A percentile compares a stretch with the other conserved stretches of the same genome.
These are phyloP conservation scores for Tubosaeta brunneosetosa DNA, from an alignment of 768 basidiomycete species.

Conservation along the genomic window DNA sequence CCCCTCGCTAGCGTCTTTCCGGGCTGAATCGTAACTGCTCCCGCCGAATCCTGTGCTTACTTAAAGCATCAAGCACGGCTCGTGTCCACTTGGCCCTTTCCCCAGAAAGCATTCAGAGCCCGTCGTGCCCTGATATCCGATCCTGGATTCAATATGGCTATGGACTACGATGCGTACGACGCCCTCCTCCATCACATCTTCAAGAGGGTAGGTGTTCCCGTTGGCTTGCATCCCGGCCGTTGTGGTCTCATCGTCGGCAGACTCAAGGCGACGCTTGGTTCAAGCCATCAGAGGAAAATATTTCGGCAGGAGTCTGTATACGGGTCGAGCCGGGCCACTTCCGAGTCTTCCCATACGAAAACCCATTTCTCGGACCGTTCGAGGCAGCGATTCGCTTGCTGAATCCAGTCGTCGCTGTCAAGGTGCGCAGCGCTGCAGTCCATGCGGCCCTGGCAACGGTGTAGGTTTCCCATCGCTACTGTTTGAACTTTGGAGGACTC, in stretches of 20 bases:
- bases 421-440: slow-evolving; percentile 72
- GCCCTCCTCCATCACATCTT: slow-evolving; percentile 78
- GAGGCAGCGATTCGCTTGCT: slow-evolving; percentile 70
- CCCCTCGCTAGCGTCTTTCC: neutral
- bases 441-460: slow-evolving; percentile 71
- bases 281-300: slow-evolving; percentile 78
- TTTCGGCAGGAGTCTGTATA: slow-evolving; percentile 74
- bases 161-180: slow-evolving; percentile 72
- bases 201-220: slow-evolving; percentile 47
- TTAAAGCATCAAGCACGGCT: neutral
- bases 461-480: slow-evolving; percentile 38
- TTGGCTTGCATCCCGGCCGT: neutral
- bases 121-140: neutral
- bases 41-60: slow-evolving; percentile 1
- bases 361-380: slow-evolving; percentile 73
- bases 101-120: neutral
- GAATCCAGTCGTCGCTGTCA: slow-evolving; percentile 83
- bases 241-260: slow-evolving; percentile 31
- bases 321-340: slow-evolving; percentile 65
- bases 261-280: slow-evolving; percentile 85
- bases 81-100: neutral
- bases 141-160: slow-evolving; percentile 19
- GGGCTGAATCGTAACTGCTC: slow-evolving; percentile 1
- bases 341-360: slow-evolving; percentile 84
- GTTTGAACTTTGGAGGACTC: neutral